phyloP scores from a whole-genome alignment of 768 basidiomycete species.

The Leccinum sublutescens region DNA sequence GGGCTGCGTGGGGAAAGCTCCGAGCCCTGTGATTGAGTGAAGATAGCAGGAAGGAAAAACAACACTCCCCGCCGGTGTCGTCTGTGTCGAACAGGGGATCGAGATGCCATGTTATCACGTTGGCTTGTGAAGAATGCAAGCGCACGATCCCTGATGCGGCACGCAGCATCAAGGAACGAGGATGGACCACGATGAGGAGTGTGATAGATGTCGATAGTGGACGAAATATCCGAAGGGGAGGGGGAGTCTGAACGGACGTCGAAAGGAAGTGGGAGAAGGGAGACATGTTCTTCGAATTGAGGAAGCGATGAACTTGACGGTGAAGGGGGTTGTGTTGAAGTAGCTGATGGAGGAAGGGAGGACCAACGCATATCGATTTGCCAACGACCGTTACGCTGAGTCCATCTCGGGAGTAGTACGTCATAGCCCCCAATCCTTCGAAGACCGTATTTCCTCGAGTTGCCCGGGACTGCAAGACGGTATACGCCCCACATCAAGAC shows the following conservation, averaged over 20 bases:
- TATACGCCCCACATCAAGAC: constrained; percentile 70
- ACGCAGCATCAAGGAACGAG: constrained; percentile 52
- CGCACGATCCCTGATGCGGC: constrained; percentile 56
- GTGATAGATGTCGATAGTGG: constrained; percentile 42
- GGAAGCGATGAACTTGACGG: constrained; percentile 50
- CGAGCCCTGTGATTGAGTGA: constrained; percentile 45
- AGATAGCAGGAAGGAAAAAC: constrained; percentile 82
- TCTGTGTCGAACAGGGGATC: constrained; percentile 48
- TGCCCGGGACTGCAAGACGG: constrained; percentile 53
- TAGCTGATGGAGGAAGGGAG: constrained; percentile 42
- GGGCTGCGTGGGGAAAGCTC: constrained; percentile 34
- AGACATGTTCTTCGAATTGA: constrained; percentile 49
- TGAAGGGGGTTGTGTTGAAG: constrained; percentile 42
- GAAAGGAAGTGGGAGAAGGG: constrained; percentile 61
- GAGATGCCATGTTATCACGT: constrained; percentile 37
- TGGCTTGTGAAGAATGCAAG: constrained; percentile 43
- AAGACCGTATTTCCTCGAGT: constrained; percentile 58
- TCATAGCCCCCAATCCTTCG: constrained; percentile 73
- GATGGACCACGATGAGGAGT: constrained; percentile 35
- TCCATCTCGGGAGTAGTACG: constrained; percentile 73
- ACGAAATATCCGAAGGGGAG: constrained; percentile 47
- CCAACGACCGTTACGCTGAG: constrained; percentile 68
- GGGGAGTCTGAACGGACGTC: constrained; percentile 59
- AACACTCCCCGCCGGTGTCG: constrained; percentile 58
- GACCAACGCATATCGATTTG: constrained; percentile 66